Base-by-base conservation (phyloP, 768 basidiomycete genomes). In the Auriculariales sp. region DNA sequence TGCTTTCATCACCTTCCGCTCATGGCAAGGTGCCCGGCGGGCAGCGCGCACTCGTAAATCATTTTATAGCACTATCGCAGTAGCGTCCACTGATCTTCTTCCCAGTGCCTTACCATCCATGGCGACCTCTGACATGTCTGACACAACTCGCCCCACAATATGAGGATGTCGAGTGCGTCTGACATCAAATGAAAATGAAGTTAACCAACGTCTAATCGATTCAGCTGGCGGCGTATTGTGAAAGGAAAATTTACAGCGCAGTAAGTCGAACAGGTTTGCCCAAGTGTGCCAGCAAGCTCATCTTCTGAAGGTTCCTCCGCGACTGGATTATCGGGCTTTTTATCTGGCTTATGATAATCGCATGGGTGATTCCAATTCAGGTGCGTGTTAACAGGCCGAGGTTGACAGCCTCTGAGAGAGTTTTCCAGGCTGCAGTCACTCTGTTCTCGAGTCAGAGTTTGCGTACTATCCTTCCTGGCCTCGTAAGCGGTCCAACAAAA, bases 151-250 rank as follows among this genome's bases (percentile, higher is more conserved):
- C 39, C 22, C 39, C 39, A 25, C 39, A 44, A 19, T 44, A 44
- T 24, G 39, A 44, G 39, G 39, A 44, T 44, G 39, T 44, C 4
- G 39, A 44, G n/a, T n/a, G n/a, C n/a, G n/a, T n/a, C n/a, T n/a
- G n/a, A n/a, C n/a, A n/a, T n/a, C n/a, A n/a, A n/a, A n/a, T n/a
- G n/a, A n/a, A n/a, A n/a, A n/a, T n/a, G n/a, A n/a, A n/a, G n/a
- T n/a, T n/a, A n/a, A n/a, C n/a, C n/a, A n/a, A n/a, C n/a, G n/a
- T n/a, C n/a, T n/a, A n/a, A n/a, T n/a, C n/a, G n/a, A n/a, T n/a
- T n/a, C n/a, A n/a, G n/a, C 22, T 44, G 39, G 39, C 39, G 39
- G 4, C 17, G 39, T 11, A 12, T 44, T 9, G 39, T 44, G 14
- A 44, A 44, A 25, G 39, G 39, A 10, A 44, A 44, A 44, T 44